These are phyloP conservation scores for Hymenotorrendiella dingleyae DNA, from an alignment of 2,329 filamentous ascomycete genomes.

Conservation along the genomic window DNA sequence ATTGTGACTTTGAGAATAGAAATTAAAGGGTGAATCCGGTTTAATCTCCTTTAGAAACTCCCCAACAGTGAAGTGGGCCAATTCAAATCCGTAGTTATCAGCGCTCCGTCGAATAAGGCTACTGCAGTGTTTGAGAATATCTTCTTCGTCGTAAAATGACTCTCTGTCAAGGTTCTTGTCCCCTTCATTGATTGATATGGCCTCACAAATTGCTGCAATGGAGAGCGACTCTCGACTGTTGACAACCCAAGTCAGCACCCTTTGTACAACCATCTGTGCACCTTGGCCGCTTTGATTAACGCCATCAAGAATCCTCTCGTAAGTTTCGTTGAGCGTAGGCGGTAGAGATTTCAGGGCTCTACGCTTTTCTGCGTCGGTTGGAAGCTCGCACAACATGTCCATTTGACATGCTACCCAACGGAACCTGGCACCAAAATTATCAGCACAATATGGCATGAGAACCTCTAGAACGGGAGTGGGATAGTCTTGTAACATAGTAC, in stretches of 20 bases:
- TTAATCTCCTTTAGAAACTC: not conserved
- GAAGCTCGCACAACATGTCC: slow-evolving; percentile 10
- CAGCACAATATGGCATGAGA: not conserved
- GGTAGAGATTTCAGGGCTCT: slow-evolving; percentile 17
- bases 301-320: slow-evolving; percentile 20
- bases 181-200: not conserved
- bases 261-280: not conserved
- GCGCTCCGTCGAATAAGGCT: not conserved
- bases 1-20: not conserved
- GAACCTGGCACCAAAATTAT: slow-evolving; percentile 16
- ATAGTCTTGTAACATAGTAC: too few species aligned
- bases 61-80: slow-evolving; percentile 4
- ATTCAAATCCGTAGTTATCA: not conserved
- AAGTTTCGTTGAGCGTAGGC: slow-evolving; percentile 18
- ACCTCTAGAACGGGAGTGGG: too few species aligned
- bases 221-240: not conserved
- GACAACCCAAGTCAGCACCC: not conserved
- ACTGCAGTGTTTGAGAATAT: not conserved
- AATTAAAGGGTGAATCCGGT: not conserved
- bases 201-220: not conserved
- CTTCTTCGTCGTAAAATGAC: not conserved
- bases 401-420: slow-evolving; percentile 28
- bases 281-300: slow-evolving; percentile 7
- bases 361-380: slow-evolving; percentile 2
- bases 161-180: not conserved